Evolutionary conservation across 148 eudicot species (phyloP).

Genomic region (Cornus florida): DNA sequence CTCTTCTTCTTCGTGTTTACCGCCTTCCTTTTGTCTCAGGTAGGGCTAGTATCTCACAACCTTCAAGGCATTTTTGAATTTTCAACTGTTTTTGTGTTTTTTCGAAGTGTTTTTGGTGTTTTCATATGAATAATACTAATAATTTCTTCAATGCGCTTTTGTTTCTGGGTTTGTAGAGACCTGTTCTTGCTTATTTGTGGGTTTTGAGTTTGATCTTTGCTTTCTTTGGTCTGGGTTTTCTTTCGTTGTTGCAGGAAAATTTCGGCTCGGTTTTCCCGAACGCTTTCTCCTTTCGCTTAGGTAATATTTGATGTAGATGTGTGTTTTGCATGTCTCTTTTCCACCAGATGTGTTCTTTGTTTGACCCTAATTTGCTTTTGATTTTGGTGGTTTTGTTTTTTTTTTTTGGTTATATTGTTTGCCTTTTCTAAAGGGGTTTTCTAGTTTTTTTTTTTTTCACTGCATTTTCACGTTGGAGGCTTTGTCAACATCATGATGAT

Average conservation of each 20-base stretch:
- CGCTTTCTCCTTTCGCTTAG: background rate
- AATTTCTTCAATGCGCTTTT: background rate
- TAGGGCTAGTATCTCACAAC: background rate
- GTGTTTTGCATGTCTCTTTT: conserved; percentile 4
- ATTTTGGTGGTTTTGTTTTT: no score
- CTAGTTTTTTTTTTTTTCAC: background rate
- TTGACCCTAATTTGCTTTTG: background rate
- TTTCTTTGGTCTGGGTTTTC: background rate
- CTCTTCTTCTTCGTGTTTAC: background rate
- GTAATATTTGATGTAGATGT: background rate
- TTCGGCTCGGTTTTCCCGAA: background rate
- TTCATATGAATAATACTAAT: background rate
- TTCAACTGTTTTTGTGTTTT: background rate
- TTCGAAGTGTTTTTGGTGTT: background rate
- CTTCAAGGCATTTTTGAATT: background rate
- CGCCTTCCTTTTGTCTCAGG: background rate
- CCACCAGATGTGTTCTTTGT: background rate
- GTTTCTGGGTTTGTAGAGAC: background rate
- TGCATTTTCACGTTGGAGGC: background rate
- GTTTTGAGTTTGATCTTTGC: background rate
- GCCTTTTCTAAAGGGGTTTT: background rate
- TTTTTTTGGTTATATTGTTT: background rate
- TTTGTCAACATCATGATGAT: no score
- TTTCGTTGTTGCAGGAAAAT: background rate
- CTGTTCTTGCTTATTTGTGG: background rate